Conservation (phyloP, 140 eudicot genomes). For the Cichorium intybus region DNA sequence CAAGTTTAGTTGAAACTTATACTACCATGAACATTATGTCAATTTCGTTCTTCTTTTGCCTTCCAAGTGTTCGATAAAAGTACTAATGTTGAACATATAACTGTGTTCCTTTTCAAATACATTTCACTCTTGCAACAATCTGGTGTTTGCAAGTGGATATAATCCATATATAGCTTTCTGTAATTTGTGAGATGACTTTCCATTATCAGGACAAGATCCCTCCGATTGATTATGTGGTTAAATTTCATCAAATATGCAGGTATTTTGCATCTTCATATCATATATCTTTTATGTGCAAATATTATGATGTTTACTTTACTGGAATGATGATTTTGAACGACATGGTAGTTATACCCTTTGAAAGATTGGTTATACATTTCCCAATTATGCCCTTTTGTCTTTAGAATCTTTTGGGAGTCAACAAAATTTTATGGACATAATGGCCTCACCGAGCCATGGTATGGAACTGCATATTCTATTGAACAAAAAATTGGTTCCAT, state of each 20-base stretch:
- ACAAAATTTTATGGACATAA: constrained; percentile 78
- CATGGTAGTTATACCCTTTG: constrained; percentile 66
- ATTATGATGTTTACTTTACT: constrained; percentile 13
- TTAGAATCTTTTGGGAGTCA: constrained; percentile 93
- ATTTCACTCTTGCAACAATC: too few relatives aligned
- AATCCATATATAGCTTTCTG: too few relatives aligned
- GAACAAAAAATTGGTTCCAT: too few relatives aligned
- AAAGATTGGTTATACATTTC: constrained; percentile 72
- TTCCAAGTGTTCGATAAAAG: constrained; percentile 22
- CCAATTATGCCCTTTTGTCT: constrained; percentile 7
- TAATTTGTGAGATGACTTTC: too few relatives aligned
- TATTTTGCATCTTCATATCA: constrained; percentile 19
- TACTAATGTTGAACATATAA: constrained; percentile 69
- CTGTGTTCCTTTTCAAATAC: constrained; percentile 79
- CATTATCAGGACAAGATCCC: too few relatives aligned
- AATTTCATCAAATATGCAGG: constrained; percentile 80
- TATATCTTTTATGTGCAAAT: background rate
- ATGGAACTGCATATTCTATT: too few relatives aligned
- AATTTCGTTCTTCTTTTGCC: too few relatives aligned
- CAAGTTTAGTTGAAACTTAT: too few relatives aligned
- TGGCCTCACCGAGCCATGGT: constrained; percentile 63
- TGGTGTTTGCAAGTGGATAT: too few relatives aligned
- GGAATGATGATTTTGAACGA: constrained; percentile 13
- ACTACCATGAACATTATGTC: too few relatives aligned
- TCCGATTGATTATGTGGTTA: constrained; percentile 77